phyloP scores from a whole-genome alignment of 73 alveolate genomes.

The Tetrahymena borealis region DNA sequence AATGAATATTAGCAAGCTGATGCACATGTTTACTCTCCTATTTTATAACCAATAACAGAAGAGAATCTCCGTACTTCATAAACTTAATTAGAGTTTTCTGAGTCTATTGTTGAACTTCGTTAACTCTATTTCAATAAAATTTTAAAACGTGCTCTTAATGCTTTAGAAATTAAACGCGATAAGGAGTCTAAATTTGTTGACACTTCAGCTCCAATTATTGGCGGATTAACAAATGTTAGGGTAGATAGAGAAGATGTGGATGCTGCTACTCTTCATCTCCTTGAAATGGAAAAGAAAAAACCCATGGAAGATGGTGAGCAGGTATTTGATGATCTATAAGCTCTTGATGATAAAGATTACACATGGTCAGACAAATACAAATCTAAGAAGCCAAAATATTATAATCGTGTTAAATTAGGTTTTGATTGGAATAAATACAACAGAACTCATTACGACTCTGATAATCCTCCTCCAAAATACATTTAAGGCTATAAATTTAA shows the following conservation, averaged over 20 bases:
- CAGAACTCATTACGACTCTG: conserved; percentile 96
- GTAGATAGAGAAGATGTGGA: conserved; percentile 42
- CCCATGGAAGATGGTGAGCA: conserved; percentile 44
- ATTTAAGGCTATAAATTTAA: conserved; percentile 98
- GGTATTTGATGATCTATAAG: conserved; percentile 30
- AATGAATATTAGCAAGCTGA: background rate
- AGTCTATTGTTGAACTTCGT: conserved; percentile 7
- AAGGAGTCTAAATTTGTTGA: conserved; percentile 12
- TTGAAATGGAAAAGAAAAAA: conserved; percentile 41
- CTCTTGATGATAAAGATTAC: conserved; percentile 38
- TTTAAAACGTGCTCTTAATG: background rate
- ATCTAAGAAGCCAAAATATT: conserved; percentile 90
- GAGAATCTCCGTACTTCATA: conserved; percentile 17
- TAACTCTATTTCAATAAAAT: conserved; percentile 6
- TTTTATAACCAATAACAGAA: conserved; percentile 11
- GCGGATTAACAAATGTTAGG: conserved; percentile 4
- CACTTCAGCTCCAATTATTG: conserved; percentile 6
- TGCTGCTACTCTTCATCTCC: conserved; percentile 28
- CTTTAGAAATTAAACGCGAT: conserved; percentile 20
- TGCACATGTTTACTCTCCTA: background rate
- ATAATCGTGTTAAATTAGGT: conserved; percentile 93
- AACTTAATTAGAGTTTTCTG: background rate
- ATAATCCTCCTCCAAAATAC: conserved; percentile 99
- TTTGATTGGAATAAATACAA: conserved; percentile 99
- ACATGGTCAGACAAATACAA: conserved; percentile 81